phyloP scores from a whole-genome alignment of 371 early-diverging fungal genomes.

The Thermomucor indicae-seudaticae region DNA sequence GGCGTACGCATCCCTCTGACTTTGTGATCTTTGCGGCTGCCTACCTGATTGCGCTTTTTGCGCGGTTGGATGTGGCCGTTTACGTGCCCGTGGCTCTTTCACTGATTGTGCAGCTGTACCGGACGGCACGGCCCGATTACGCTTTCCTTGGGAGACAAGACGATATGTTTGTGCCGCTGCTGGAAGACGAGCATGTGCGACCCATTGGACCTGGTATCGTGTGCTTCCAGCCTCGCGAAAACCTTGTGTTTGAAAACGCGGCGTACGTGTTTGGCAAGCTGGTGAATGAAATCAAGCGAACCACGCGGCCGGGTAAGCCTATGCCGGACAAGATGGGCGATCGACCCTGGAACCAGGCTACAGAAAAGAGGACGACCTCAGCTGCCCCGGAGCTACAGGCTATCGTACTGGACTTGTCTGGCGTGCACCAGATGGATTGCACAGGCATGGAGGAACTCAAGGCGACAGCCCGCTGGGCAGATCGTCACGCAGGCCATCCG shows the following conservation, averaged over 20 bases:
- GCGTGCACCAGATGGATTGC: conserved; percentile 75
- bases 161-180: conserved; percentile 12
- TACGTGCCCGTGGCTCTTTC: conserved; percentile 63
- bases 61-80: conserved; percentile 64
- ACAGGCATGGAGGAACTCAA: conserved; percentile 72
- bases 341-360: conserved; percentile 46
- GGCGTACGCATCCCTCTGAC: conserved; percentile 29
- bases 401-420: conserved; percentile 76
- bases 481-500: conserved; percentile 28
- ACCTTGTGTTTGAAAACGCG: conserved; percentile 72
- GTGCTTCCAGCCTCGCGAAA: conserved; percentile 65
- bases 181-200: conserved; percentile 19
- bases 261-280: conserved; percentile 45
- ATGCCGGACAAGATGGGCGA: conserved; percentile 31
- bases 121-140: conserved; percentile 61
- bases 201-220: conserved; percentile 54
- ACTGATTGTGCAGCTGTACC: conserved; percentile 59
- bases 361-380: conserved; percentile 17
- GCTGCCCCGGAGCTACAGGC: conserved; percentile 56
- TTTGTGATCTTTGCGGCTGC: conserved; percentile 32
- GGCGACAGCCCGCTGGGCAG: conserved; percentile 36
- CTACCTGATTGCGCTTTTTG: conserved; percentile 54
- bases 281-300: conserved; percentile 30
- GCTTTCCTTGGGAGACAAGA: conserved; percentile 31
- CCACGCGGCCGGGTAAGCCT: conserved; percentile 28